Percentiles rank a stretch among this genome's conserved stretches.
Evolutionary conservation across 805 yeast genomes (phyloP).

Genomic region (Monosporozyma siamensis): DNA sequence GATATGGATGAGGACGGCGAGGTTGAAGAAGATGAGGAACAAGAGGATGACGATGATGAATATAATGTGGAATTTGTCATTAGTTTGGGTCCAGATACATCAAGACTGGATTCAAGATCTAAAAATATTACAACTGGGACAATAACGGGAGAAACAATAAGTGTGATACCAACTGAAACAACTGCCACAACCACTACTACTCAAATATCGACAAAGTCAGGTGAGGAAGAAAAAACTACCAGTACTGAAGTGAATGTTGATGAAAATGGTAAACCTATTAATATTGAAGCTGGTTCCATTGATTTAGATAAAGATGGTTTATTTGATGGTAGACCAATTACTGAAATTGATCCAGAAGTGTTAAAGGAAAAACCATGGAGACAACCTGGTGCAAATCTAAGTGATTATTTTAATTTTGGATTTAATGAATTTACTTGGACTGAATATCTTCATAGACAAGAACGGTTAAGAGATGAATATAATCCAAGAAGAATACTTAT

Average conservation of each 20-base stretch:
- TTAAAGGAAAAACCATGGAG: slow-evolving; percentile 97
- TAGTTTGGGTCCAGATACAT: slow-evolving; percentile 33
- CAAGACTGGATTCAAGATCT: slow-evolving; percentile 20
- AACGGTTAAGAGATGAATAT: slow-evolving; percentile 66
- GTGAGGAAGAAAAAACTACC: slow-evolving; percentile 5
- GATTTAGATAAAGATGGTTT: slow-evolving; percentile 29
- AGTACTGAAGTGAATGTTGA: slow-evolving; percentile 1
- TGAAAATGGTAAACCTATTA: slow-evolving; percentile 1
- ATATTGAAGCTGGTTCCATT: slow-evolving; percentile 16
- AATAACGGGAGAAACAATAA: slow-evolving; percentile 4
- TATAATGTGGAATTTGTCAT: slow-evolving; percentile 79
- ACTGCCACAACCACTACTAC: slow-evolving; percentile 2
- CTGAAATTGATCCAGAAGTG: slow-evolving; percentile 69
- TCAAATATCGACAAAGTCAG: slow-evolving; percentile 7
- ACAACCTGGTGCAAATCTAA: slow-evolving; percentile 88
- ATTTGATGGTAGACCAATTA: slow-evolving; percentile 70
- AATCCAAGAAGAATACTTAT: slow-evolving; percentile 74
- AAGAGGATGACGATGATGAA: slow-evolving; percentile 34
- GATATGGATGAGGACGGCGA: not conserved
- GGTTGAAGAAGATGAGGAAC: slow-evolving; percentile 4
- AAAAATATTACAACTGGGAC: slow-evolving; percentile 5
- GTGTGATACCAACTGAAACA: slow-evolving; percentile 14
- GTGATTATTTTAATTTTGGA: slow-evolving; percentile 94
- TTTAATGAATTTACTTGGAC: slow-evolving; percentile 96
- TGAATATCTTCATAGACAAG: slow-evolving; percentile 83